phyloP scores from a whole-genome alignment of 1,139 yeast species.

The Pichia sp. region DNA sequence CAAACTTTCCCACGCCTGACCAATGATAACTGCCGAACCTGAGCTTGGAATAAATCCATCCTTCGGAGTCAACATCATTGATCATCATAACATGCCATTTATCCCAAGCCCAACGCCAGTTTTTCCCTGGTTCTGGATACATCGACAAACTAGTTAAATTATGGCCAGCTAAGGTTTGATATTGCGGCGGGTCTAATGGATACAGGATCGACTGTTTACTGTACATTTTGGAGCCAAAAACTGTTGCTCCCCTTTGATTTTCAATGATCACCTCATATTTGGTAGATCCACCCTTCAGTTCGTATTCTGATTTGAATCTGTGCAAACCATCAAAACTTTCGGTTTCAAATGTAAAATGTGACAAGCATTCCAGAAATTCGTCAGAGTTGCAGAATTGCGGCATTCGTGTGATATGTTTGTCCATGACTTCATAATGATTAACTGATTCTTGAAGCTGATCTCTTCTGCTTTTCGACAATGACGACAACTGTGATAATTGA shows the following conservation, averaged over 20 bases:
- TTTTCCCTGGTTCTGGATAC: constrained; percentile 54
- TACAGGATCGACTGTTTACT: constrained; percentile 42
- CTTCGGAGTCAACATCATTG: constrained; percentile 67
- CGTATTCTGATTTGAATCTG: constrained; percentile 6
- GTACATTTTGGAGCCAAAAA: constrained; percentile 59
- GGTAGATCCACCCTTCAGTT: constrained; percentile 1
- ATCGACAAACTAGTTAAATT: constrained; percentile 28
- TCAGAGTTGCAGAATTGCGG: constrained; percentile 23
- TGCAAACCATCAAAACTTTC: constrained; percentile 8
- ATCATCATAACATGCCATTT: constrained; percentile 68
- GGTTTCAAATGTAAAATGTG: constrained; percentile 12
- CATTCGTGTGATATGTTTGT: constrained; percentile 17
- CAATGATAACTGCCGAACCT: constrained; percentile 42
- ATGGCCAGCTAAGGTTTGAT: constrained; percentile 25
- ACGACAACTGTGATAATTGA: constrained; percentile 6
- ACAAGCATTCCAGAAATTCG: constrained; percentile 20
- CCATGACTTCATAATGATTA: constrained; percentile 19
- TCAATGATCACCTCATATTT: constrained; percentile 34
- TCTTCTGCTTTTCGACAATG: constrained; percentile 6
- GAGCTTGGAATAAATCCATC: constrained; percentile 58
- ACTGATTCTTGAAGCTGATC: constrained; percentile 9
- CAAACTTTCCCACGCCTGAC: constrained; percentile 52
- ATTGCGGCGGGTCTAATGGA: constrained; percentile 51
- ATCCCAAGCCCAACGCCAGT: constrained; percentile 70
- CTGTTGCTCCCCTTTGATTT: constrained; percentile 61